Conservation (phyloP, 768 basidiomycete genomes). For the Termitomyces titanicus region DNA sequence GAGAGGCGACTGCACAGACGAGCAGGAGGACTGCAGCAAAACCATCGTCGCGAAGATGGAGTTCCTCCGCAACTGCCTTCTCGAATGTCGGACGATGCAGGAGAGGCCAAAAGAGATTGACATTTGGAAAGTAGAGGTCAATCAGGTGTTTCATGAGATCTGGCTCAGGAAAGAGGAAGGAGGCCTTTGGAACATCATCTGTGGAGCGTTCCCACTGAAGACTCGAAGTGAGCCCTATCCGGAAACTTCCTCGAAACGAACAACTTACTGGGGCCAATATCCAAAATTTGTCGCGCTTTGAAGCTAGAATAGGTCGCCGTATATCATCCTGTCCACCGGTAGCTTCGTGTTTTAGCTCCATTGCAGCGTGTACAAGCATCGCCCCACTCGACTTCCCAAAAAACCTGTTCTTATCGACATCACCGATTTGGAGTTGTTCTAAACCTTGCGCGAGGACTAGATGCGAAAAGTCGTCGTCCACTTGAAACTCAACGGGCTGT, state of each 20-base stretch:
- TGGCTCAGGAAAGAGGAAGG: constrained; percentile 44
- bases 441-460: constrained; percentile 31
- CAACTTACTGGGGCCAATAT: constrained; percentile 28
- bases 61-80: constrained; percentile 38
- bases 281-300: constrained; percentile 37
- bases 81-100: constrained; percentile 74
- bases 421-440: constrained; percentile 28
- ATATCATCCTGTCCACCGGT: constrained; percentile 32
- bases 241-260: not conserved
- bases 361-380: constrained; percentile 50
- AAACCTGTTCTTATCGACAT: constrained; percentile 39
- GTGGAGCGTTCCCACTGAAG: constrained; percentile 34
- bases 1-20: constrained; percentile 67
- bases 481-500: constrained; percentile 16
- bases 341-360: constrained; percentile 57
- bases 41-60: constrained; percentile 44
- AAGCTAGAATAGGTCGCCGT: constrained; percentile 10
- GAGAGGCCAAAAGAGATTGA: constrained; percentile 61
- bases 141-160: constrained; percentile 52
- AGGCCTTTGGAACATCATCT: constrained; percentile 10
- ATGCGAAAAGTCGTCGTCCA: constrained; percentile 30
- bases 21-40: constrained; percentile 64
- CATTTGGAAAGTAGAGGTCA: constrained; percentile 57
- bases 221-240: not conserved
- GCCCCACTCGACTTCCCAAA: constrained; percentile 56